phyloP scores from a whole-genome alignment of 768 basidiomycete genomes.

The Kwoniella bestiolae region DNA sequence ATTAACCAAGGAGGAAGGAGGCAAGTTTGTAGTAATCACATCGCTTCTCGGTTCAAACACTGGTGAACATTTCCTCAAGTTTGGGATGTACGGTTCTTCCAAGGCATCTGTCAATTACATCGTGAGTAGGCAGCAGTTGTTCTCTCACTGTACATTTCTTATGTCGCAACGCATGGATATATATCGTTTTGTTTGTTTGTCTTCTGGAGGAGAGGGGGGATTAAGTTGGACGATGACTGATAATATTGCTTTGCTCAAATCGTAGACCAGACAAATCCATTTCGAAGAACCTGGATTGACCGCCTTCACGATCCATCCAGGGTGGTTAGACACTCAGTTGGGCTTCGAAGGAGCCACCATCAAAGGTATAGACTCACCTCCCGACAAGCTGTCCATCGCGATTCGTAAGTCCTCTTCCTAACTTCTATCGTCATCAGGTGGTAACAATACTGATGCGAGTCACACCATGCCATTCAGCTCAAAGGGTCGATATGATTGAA shows the following conservation, averaged over 20 bases:
- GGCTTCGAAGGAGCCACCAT: not conserved
- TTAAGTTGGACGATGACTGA: no score
- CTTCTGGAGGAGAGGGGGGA: no score
- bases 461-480: no score
- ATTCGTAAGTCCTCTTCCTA: conserved; percentile 11
- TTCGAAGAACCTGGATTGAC: not conserved
- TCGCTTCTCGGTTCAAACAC: not conserved
- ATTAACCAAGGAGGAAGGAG: conserved; percentile 1
- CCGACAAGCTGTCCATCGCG: not conserved
- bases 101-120: conserved; percentile 11
- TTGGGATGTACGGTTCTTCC: not conserved
- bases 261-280: conserved; percentile 4
- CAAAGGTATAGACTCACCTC: not conserved
- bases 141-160: no score
- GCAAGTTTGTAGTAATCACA: not conserved
- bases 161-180: no score
- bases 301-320: not conserved
- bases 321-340: conserved; percentile 1
- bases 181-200: no score
- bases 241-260: not conserved
- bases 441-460: no score
- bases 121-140: no score
- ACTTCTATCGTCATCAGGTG: no score
- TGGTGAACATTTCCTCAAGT: not conserved
- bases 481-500: conserved; percentile 18